Percentiles rank a stretch among this genome's conserved stretches.
phyloP scores from a whole-genome alignment of 345 rosid species.

The Psidium guajava region DNA sequence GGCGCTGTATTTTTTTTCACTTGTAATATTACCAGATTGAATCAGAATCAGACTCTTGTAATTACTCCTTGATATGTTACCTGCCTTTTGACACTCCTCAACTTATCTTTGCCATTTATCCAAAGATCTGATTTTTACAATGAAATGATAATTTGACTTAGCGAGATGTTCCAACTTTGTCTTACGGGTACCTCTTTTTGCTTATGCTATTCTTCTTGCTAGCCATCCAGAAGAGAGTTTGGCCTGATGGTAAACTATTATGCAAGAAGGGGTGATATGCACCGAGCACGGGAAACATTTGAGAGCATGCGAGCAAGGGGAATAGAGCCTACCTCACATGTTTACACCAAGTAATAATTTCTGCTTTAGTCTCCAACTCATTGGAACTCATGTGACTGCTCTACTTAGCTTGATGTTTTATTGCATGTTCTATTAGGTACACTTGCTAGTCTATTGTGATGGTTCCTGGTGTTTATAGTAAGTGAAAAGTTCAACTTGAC shows the following conservation, averaged over 20 bases:
- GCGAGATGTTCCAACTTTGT: background rate
- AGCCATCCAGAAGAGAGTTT: slow-evolving; percentile 97
- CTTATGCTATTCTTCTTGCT: slow-evolving; percentile 3
- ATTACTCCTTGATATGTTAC: background rate
- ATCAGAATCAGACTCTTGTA: background rate
- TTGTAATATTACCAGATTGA: background rate
- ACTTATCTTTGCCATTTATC: background rate
- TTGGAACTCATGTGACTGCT: background rate
- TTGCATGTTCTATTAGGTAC: background rate
- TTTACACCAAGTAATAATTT: slow-evolving; percentile 62
- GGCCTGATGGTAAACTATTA: slow-evolving; percentile 90
- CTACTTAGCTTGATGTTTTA: background rate
- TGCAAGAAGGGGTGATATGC: slow-evolving; percentile 94
- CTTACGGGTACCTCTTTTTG: background rate
- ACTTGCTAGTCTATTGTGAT: background rate
- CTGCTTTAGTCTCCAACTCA: background rate
- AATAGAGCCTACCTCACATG: slow-evolving; percentile 81
- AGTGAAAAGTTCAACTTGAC: background rate
- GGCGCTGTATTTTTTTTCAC: background rate
- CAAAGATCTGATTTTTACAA: background rate
- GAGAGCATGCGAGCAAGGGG: slow-evolving; percentile 92
- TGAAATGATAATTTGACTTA: background rate
- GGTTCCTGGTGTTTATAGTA: background rate
- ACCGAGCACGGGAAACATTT: slow-evolving; percentile 88
- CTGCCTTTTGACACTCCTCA: background rate